Conservation (phyloP, 345 rosid genomes). For the Boechera stricta region DNA sequence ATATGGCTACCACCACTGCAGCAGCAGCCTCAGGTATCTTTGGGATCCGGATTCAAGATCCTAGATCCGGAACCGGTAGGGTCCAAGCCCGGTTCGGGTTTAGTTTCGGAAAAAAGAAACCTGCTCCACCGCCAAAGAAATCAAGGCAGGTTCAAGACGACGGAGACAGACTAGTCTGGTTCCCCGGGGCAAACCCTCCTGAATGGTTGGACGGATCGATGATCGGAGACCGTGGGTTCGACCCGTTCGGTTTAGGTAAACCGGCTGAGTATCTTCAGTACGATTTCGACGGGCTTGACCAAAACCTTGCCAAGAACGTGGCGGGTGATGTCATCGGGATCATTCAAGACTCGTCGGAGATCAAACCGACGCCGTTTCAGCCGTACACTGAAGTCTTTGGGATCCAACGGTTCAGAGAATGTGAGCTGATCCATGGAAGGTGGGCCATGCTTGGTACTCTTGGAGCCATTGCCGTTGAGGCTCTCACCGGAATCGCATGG, state of each 20-base stretch:
- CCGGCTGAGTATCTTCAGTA: slow-evolving; percentile 93
- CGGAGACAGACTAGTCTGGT: slow-evolving; percentile 70
- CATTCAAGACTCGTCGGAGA: slow-evolving; percentile 52
- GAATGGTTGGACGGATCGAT: slow-evolving; percentile 83
- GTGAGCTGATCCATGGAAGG: slow-evolving; percentile 88
- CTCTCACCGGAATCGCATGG: slow-evolving; percentile 74
- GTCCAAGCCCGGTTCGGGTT: slow-evolving; percentile 68
- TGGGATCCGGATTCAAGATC: slow-evolving; percentile 51
- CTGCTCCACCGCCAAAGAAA: slow-evolving; percentile 46
- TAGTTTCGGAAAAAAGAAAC: slow-evolving; percentile 54
- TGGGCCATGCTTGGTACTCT: slow-evolving; percentile 93
- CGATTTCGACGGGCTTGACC: slow-evolving; percentile 80
- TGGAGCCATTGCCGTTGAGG: slow-evolving; percentile 73
- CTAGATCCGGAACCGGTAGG: slow-evolving; percentile 44
- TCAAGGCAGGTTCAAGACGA: slow-evolving; percentile 40
- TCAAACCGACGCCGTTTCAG: slow-evolving; percentile 84
- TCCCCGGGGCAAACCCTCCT: slow-evolving; percentile 69
- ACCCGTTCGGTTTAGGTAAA: slow-evolving; percentile 81
- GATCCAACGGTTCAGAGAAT: slow-evolving; percentile 86
- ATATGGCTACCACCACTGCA: slow-evolving; percentile 50
- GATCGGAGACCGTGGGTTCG: slow-evolving; percentile 91
- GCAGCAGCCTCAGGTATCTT: slow-evolving; percentile 64
- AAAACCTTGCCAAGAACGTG: slow-evolving; percentile 85
- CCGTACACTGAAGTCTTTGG: slow-evolving; percentile 89
- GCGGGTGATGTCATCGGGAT: slow-evolving; percentile 72